Evolutionary conservation across 331 rosid genomes (phyloP).

Genomic region (Erythrophleum ivorense): DNA sequence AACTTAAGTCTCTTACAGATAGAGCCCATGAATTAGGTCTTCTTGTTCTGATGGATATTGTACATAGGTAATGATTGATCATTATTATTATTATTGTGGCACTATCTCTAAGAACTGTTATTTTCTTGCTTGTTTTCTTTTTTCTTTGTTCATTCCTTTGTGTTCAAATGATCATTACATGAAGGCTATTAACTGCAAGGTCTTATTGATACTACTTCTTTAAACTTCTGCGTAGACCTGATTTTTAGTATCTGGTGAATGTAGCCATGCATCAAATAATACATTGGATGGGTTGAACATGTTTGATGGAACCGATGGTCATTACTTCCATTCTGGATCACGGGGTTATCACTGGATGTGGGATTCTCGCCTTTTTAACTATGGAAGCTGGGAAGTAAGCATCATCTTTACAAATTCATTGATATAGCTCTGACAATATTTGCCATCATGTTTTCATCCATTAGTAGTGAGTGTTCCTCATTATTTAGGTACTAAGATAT

Average conservation of each 20-base stretch:
- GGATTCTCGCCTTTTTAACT: constrained; percentile 99
- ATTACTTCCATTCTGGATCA: constrained; percentile 93
- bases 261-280: constrained; percentile 91
- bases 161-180: constrained; percentile 26
- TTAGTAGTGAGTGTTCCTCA: not conserved
- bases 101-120: not conserved
- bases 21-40: constrained; percentile 94
- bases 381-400: constrained; percentile 99
- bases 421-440: not conserved
- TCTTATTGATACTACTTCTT: constrained; percentile 29
- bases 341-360: constrained; percentile 99
- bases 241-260: constrained; percentile 41
- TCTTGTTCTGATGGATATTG: constrained; percentile 98
- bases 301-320: constrained; percentile 98
- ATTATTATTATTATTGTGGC: not conserved
- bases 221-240: constrained; percentile 41
- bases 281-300: constrained; percentile 94
- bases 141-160: not conserved
- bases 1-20: constrained; percentile 89
- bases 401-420: not conserved
- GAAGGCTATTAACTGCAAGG: constrained; percentile 31
- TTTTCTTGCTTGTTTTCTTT: not conserved
- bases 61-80: constrained; percentile 77
- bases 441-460: not conserved
- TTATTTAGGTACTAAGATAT: constrained; percentile 5